Evolutionary conservation across 257 asterid genomes (phyloP), one percentile per base, ranked within the genome.

Genomic region (Linaria vulgaris): DNA sequence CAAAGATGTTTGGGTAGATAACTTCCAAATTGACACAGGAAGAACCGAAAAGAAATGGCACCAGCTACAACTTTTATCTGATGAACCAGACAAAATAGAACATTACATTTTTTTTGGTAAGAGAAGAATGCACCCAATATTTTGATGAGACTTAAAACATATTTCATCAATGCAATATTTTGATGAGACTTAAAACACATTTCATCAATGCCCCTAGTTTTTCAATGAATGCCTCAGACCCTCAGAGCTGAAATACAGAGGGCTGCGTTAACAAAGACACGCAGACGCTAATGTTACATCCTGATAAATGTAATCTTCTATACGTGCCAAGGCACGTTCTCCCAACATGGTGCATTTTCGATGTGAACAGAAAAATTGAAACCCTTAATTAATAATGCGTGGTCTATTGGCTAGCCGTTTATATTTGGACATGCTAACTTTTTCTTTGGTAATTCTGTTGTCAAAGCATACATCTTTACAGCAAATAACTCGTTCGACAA

Each of bases 391-490:
- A 80, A 92, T 92, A 73, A 87, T 79, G 69, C 72, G 88, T 41
- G 99, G 99, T 69, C 82, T 75, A 48, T 79, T 89, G 41, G 58
- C 52, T 59, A 47, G 71, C 77, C 70, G 78, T 69, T 80, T 87
- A n/a, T 79, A 60, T 78, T 60, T 82, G 43, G 84, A n/a, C n/a
- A n/a, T 59, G 34, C 31, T 69, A 58, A 73, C 79, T n/a, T n/a
- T 73, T 70, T 75, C 82, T 75, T 79, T 30, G 92, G 95, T 70
- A 72, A 69, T 75, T 92, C 97, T 24, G 88, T 73, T 3, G 84
- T 66, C 72, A 92, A 73, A n/a, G 97, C 99, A 69, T 89, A 92
- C 87, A 87, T 83, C 94, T 85, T 92, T 50, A 92, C 99, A 1
- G 88, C 87, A 62, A 89, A 89, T 65, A 92, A 66, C 70, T 74